phyloP scores from a whole-genome alignment of 2,329 filamentous ascomycete genomes.

The Westerdykella ornata region DNA sequence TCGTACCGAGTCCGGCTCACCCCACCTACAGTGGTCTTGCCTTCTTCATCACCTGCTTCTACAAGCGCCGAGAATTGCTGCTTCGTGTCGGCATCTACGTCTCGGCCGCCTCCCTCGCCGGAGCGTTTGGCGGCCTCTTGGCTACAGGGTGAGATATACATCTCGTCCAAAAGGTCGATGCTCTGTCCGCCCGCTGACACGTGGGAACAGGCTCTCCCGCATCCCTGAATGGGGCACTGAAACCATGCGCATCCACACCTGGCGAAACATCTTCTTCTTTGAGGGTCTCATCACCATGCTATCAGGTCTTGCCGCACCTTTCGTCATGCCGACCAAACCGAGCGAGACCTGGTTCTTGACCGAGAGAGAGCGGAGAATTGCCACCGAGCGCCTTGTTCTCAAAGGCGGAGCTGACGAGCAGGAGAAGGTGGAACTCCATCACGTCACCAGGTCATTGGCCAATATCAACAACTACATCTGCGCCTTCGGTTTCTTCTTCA shows the following conservation, averaged over 20 bases:
- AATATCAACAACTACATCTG: slow-evolving; percentile 57
- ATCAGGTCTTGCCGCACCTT: slow-evolving; percentile 44
- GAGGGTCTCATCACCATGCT: slow-evolving; percentile 52
- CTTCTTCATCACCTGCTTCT: slow-evolving; percentile 52
- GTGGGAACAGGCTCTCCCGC: slow-evolving; percentile 19
- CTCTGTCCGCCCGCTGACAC: background rate
- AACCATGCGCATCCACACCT: slow-evolving; percentile 41
- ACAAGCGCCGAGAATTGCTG: slow-evolving; percentile 51
- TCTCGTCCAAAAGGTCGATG: background rate
- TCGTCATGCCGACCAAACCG: slow-evolving; percentile 49
- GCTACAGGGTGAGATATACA: slow-evolving; percentile 46
- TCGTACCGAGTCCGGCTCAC: background rate
- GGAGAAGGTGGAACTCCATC: slow-evolving; percentile 44
- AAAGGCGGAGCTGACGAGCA: slow-evolving; percentile 45
- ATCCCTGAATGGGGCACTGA: slow-evolving; percentile 50
- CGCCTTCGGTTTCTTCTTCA: slow-evolving; percentile 52
- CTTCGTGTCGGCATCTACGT: slow-evolving; percentile 53
- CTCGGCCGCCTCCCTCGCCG: slow-evolving; percentile 50
- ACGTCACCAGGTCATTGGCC: slow-evolving; percentile 48
- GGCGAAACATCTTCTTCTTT: slow-evolving; percentile 54
- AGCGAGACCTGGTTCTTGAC: slow-evolving; percentile 46
- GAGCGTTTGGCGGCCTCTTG: slow-evolving; percentile 53
- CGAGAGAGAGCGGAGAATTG: slow-evolving; percentile 50
- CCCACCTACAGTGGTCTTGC: slow-evolving; percentile 42
- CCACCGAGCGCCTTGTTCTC: slow-evolving; percentile 45